Evolutionary conservation across 345 rosid genomes (phyloP).

Genomic region (Citrus medica): DNA sequence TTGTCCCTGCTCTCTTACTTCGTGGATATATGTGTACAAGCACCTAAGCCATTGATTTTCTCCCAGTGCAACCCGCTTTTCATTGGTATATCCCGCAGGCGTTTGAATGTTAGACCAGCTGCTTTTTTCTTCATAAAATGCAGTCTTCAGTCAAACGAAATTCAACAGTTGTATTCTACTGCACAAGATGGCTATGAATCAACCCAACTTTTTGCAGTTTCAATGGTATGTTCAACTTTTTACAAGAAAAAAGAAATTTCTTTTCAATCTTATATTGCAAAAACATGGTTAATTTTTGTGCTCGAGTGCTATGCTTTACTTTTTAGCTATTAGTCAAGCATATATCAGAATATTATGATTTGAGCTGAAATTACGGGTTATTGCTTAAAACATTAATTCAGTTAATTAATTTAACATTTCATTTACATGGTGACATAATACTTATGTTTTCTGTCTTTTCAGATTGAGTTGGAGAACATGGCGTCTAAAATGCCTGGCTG

Average conservation of each 20-base stretch:
- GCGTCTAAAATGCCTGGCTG: conserved; percentile 84
- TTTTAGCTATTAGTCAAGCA: neutral
- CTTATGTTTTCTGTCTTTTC: conserved; percentile 19
- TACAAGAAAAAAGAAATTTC: neutral
- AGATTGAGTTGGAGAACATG: conserved; percentile 69
- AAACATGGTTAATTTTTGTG: neutral
- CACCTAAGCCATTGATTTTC: conserved; percentile 4
- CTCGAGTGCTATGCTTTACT: neutral
- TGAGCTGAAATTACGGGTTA: neutral
- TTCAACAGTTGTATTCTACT: conserved; percentile 51
- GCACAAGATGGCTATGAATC: conserved; percentile 95
- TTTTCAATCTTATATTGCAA: neutral
- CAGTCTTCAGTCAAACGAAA: conserved; percentile 61
- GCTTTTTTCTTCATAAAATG: conserved; percentile 82
- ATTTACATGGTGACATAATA: neutral
- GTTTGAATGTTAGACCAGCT: conserved; percentile 75
- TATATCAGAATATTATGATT: neutral
- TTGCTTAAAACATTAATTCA: neutral
- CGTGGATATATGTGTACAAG: neutral
- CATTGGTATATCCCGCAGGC: conserved; percentile 74
- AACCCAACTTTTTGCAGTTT: conserved; percentile 65
- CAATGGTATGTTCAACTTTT: conserved; percentile 47
- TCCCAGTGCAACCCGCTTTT: conserved; percentile 60
- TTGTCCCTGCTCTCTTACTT: conserved; percentile 2
- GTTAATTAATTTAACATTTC: neutral